Base-by-base conservation (phyloP, 805 yeast genomes). In the Scheffersomyces coipomensis region DNA sequence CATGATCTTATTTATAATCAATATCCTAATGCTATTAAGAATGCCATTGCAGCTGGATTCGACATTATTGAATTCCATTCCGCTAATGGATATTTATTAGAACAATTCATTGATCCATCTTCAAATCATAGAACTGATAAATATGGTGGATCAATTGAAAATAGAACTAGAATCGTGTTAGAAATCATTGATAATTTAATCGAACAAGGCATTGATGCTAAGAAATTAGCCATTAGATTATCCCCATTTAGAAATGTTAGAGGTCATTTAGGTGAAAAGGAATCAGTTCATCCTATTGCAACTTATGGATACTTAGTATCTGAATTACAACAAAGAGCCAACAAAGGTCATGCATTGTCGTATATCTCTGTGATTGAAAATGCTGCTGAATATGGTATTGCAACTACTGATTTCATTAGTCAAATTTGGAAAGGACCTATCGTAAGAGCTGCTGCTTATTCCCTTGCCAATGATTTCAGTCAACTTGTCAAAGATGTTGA, bases 11-110 rank as follows among this genome's bases (percentile, higher is more conserved):
- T 56, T 16, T 18, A 43, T 21, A 42, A 39, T 24, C 44, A 46
- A 5, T 55, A 38, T 43, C 49, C 55, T 9, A 31, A 40, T 1
- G 65, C 64, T 4, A 65, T 62, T 1, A 49, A 46, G 33, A 53
- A 48, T 18, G 58, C 63, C 2, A 7, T 57, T 6, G 42, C 38
- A 6, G 64, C 66, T 18, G 71, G 70, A 0, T 65, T 62, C 41
- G 74, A 68, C 42, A 56, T 55, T 31, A 46, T 67, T 10, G 74
- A 68, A 38, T 19, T 67, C 11, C 73, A 68, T 42, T 60, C 58
- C 26, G 70, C 69, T 7, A 58, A 64, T 44, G 73, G 72, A 3
- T 67, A 63, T 39, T 46, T 67, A 12, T 27, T 65, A 19, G 69
- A 68, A 38, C 60, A 59, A 36, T 67, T 68, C 39, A 35, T 64